These are phyloP conservation scores for Apostasia shenzhenica DNA, from an alignment of 106 monocot genomes.

Conservation along the genomic window DNA sequence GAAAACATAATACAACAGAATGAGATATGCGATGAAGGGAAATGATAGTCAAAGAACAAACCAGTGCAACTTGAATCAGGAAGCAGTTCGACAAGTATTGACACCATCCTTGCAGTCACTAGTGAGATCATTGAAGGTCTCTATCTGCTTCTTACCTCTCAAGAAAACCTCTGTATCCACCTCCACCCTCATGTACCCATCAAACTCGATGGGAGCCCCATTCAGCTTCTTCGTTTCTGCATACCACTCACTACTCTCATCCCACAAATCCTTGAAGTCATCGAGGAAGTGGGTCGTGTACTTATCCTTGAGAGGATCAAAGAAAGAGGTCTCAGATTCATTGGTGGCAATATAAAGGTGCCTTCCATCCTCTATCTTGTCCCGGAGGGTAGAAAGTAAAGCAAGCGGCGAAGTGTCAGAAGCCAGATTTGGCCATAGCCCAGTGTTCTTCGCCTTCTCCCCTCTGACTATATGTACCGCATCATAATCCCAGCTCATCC, in stretches of 20 bases:
- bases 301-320: constrained; percentile 71
- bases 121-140: constrained; percentile 87
- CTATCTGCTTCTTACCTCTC: constrained; percentile 83
- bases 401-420: constrained; percentile 55
- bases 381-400: constrained; percentile 40
- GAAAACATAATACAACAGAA: too few relatives aligned
- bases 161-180: constrained; percentile 85
- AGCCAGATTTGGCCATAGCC: constrained; percentile 59
- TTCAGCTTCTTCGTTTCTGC: constrained; percentile 71
- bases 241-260: constrained; percentile 77
- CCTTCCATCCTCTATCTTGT: constrained; percentile 71
- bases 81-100: constrained; percentile 38
- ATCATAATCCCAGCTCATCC: constrained; percentile 82
- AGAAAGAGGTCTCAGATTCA: constrained; percentile 47
- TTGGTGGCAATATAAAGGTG: constrained; percentile 71
- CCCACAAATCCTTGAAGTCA: constrained; percentile 83
- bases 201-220: constrained; percentile 73
- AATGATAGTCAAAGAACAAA: too few relatives aligned
- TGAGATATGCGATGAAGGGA: too few relatives aligned
- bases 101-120: constrained; percentile 76
- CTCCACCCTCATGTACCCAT: constrained; percentile 78
- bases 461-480: constrained; percentile 70
- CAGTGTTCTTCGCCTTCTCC: constrained; percentile 56
- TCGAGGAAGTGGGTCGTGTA: constrained; percentile 65
- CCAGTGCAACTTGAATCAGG: constrained; percentile 1